Evolutionary conservation across 768 basidiomycete species (phyloP).

Genomic region (Epithele typhae): DNA sequence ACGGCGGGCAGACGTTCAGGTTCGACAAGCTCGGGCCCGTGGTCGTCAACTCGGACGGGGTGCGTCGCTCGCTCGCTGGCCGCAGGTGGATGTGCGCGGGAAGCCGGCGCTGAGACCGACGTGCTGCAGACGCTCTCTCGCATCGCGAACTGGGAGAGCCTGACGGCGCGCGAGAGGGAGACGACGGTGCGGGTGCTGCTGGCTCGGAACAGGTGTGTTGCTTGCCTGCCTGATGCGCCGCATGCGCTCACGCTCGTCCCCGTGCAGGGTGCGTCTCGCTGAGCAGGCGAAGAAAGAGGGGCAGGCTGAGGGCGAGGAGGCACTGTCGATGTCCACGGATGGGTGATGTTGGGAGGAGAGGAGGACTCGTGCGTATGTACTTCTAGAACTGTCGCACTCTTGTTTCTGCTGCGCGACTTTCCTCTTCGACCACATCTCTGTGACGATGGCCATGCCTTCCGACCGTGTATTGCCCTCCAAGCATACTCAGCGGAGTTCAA

Average conservation of each 20-base stretch:
- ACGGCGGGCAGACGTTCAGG: conserved; percentile 33
- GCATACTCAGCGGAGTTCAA: too few relatives aligned
- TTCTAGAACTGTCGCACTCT: too few relatives aligned
- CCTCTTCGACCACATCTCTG: too few relatives aligned
- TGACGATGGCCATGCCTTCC: too few relatives aligned
- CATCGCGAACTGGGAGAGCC: conserved; percentile 59
- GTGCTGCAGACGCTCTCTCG: conserved; percentile 52
- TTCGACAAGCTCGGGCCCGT: conserved; percentile 61
- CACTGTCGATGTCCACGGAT: neutral
- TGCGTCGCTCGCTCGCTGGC: conserved; percentile 26
- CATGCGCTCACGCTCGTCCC: neutral
- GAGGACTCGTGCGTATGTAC: too few relatives aligned
- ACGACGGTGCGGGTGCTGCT: conserved; percentile 51
- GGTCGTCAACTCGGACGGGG: conserved; percentile 66
- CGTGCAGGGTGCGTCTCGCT: neutral
- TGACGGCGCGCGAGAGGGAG: conserved; percentile 54
- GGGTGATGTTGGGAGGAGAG: too few relatives aligned
- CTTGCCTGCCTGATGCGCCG: neutral
- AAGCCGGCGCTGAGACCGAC: neutral
- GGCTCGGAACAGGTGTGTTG: conserved; percentile 40
- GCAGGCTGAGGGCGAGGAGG: neutral
- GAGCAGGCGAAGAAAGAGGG: neutral
- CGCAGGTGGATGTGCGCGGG: neutral
- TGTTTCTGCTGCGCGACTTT: too few relatives aligned
- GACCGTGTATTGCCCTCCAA: too few relatives aligned